These are phyloP conservation scores for Laburnicola sp. DNA, from an alignment of 2,329 filamentous ascomycete species.

Conservation along the genomic window DNA sequence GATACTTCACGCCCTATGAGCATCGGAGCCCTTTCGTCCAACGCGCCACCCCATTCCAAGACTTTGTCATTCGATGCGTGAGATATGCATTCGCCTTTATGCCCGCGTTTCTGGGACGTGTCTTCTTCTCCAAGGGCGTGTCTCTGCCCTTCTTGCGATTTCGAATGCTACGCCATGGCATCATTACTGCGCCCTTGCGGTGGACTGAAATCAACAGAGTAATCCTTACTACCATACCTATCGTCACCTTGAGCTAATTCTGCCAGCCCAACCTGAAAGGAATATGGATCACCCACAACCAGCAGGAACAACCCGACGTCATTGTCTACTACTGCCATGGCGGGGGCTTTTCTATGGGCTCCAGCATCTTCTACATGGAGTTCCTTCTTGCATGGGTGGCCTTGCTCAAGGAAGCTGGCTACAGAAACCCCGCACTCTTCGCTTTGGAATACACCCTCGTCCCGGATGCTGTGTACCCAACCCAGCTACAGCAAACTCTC, in stretches of 20 bases:
- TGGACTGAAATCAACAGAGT: constrained; percentile 65
- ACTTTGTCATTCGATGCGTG: constrained; percentile 75
- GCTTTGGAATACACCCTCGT: constrained; percentile 80
- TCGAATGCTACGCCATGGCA: constrained; percentile 73
- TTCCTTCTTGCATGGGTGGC: constrained; percentile 74
- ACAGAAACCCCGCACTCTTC: constrained; percentile 75
- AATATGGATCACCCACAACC: constrained; percentile 69
- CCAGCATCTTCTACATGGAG: constrained; percentile 78
- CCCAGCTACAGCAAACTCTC: constrained; percentile 70
- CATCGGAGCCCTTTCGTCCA: constrained; percentile 66
- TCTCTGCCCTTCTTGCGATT: constrained; percentile 74
- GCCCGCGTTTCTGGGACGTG: constrained; percentile 67
- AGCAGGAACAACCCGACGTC: constrained; percentile 66
- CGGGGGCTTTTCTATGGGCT: constrained; percentile 83
- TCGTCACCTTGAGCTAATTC: neutral
- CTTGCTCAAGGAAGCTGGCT: constrained; percentile 66
- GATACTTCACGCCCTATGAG: constrained; percentile 54
- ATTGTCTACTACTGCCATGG: constrained; percentile 84
- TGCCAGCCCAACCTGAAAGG: constrained; percentile 59
- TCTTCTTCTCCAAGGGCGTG: constrained; percentile 77
- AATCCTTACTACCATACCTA: constrained; percentile 23
- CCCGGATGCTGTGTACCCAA: constrained; percentile 72
- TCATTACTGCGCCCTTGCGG: constrained; percentile 62
- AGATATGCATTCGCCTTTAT: constrained; percentile 76
- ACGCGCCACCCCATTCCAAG: constrained; percentile 72